Evolutionary conservation across 2,329 filamentous ascomycete genomes (phyloP).

Genomic region (Trichophyton schoenleinii): DNA sequence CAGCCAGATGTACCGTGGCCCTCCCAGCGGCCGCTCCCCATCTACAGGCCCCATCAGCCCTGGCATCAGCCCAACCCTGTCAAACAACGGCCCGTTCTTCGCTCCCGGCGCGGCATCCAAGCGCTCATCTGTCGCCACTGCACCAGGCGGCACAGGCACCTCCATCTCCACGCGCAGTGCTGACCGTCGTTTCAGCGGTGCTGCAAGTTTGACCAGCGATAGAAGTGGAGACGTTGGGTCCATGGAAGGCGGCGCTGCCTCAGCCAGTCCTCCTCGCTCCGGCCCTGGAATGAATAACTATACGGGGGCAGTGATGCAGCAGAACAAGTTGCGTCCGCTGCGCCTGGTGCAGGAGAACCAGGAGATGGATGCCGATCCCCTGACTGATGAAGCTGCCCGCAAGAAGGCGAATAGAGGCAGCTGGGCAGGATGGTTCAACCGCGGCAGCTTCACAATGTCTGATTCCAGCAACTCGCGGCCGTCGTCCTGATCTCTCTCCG

Average conservation of each 20-base stretch:
- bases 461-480: neutral
- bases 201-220: slow-evolving; percentile 45
- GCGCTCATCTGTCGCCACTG: slow-evolving; percentile 29
- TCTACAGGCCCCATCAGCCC: slow-evolving; percentile 43
- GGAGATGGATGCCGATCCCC: slow-evolving; percentile 23
- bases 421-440: slow-evolving; percentile 37
- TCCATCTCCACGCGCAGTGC: slow-evolving; percentile 37
- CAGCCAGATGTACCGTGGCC: slow-evolving; percentile 76
- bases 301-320: slow-evolving; percentile 48
- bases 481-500: neutral
- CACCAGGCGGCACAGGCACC: slow-evolving; percentile 38
- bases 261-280: slow-evolving; percentile 48
- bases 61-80: slow-evolving; percentile 41
- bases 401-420: slow-evolving; percentile 36
- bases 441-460: slow-evolving; percentile 14
- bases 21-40: slow-evolving; percentile 21
- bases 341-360: slow-evolving; percentile 72
- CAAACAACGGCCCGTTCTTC: slow-evolving; percentile 27
- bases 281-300: slow-evolving; percentile 57
- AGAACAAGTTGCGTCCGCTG: slow-evolving; percentile 70
- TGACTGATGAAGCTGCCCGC: slow-evolving; percentile 32
- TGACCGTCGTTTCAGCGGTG: slow-evolving; percentile 50
- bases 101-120: slow-evolving; percentile 36
- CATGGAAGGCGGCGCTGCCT: slow-evolving; percentile 24
- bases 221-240: slow-evolving; percentile 34